Evolutionary conservation across 2,329 filamentous ascomycete species (phyloP).

Genomic region (Fusarium sp.): DNA sequence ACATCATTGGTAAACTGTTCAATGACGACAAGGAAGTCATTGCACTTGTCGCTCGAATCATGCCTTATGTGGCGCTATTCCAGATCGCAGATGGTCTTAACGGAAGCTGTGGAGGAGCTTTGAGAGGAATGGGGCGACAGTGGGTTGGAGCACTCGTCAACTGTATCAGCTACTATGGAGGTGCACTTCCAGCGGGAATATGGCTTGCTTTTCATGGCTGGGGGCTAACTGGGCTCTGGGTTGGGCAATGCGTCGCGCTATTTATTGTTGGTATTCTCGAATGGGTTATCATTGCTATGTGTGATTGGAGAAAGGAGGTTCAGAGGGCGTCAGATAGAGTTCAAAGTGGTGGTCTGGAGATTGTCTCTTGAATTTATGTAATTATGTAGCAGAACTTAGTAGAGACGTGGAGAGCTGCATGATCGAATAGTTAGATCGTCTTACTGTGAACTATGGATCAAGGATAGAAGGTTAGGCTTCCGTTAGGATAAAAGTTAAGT

Average conservation of each 20-base stretch:
- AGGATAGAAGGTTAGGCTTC: too few relatives aligned
- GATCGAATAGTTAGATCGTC: too few relatives aligned
- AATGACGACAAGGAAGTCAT: slow-evolving; percentile 82
- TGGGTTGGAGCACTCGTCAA: slow-evolving; percentile 88
- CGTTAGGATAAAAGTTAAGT: too few relatives aligned
- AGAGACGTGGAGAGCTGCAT: too few relatives aligned
- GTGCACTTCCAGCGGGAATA: slow-evolving; percentile 83
- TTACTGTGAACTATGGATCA: too few relatives aligned
- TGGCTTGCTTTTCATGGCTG: slow-evolving; percentile 89
- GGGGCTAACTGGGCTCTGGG: slow-evolving; percentile 84
- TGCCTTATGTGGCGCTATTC: slow-evolving; percentile 90
- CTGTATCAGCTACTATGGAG: slow-evolving; percentile 84
- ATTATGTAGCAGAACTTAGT: too few relatives aligned
- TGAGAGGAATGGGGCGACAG: slow-evolving; percentile 88
- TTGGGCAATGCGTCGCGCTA: slow-evolving; percentile 84
- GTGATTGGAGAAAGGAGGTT: slow-evolving; percentile 73
- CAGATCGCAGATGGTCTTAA: slow-evolving; percentile 92
- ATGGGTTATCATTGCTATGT: slow-evolving; percentile 83
- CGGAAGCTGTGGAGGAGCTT: slow-evolving; percentile 83
- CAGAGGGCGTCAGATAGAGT: slow-evolving; percentile 46
- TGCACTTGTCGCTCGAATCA: slow-evolving; percentile 78
- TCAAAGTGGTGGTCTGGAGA: slow-evolving; percentile 32
- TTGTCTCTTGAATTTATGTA: too few relatives aligned
- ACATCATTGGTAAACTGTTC: slow-evolving; percentile 83
- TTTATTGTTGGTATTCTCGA: slow-evolving; percentile 84